phyloP scores from a whole-genome alignment of 345 rosid species.

The Litchi chinensis region DNA sequence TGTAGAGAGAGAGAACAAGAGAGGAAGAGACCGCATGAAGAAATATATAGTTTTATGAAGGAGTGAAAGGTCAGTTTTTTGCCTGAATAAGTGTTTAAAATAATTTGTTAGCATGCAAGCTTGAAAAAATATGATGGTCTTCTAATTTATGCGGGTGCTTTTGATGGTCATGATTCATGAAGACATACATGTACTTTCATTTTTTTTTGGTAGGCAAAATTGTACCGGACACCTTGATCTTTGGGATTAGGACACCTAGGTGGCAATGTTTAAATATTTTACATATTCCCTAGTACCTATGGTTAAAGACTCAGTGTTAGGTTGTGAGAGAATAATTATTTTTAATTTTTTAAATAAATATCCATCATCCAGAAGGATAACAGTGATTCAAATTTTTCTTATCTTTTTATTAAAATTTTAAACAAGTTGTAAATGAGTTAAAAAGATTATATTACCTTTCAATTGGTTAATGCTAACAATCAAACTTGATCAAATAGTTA shows the following conservation, averaged over 20 bases:
- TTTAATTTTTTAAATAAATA: no score
- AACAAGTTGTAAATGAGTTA: no score
- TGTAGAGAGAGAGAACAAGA: background rate
- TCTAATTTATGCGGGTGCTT: background rate
- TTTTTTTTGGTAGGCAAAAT: background rate
- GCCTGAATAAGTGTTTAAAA: background rate
- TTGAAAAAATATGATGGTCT: background rate
- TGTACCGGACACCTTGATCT: background rate
- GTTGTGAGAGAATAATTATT: no score
- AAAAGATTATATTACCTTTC: no score
- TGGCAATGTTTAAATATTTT: no score
- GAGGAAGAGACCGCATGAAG: constrained; percentile 18
- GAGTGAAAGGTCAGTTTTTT: background rate
- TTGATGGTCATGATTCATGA: background rate
- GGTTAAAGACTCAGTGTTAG: no score
- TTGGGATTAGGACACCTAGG: background rate
- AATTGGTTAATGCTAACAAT: no score
- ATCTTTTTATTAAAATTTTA: no score
- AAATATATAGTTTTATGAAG: background rate
- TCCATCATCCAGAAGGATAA: no score
- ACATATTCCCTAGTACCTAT: no score
- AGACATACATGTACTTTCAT: background rate
- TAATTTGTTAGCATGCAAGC: background rate
- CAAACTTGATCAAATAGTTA: no score
- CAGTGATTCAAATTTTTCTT: no score